A percentile compares a stretch with the other conserved stretches of the same genome.
These are phyloP conservation scores for Gynandropsis gynandra DNA, from an alignment of 345 rosid genomes.

Conservation along the genomic window DNA sequence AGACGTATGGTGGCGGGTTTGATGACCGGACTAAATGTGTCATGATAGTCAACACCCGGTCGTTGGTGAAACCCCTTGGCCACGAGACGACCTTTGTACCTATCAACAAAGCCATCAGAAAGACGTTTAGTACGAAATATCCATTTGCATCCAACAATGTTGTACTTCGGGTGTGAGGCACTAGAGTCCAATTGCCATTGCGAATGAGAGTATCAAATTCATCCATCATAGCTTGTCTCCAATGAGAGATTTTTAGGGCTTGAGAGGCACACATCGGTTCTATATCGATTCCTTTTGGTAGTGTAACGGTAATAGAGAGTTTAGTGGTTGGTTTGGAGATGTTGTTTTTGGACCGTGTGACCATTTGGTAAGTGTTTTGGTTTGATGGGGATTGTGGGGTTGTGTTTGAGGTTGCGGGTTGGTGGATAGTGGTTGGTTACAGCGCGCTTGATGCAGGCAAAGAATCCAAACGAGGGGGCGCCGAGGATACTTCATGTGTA, in stretches of 20 bases:
- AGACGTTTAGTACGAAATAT: not conserved
- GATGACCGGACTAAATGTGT: not conserved
- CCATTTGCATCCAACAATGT: not conserved
- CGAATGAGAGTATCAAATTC: no score
- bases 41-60: not conserved
- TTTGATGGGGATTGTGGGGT: not conserved
- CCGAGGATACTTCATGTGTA: no score
- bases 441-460: no score
- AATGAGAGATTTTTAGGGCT: not conserved
- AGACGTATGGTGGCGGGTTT: not conserved
- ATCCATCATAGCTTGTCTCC: no score
- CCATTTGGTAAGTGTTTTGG: not conserved
- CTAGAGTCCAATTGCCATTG: no score
- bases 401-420: not conserved
- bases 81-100: not conserved
- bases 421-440: no score
- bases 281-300: not conserved
- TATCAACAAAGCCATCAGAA: not conserved
- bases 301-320: not conserved
- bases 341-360: not conserved
- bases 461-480: no score
- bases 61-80: not conserved
- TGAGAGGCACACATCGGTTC: not conserved
- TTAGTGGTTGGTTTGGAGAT: not conserved
- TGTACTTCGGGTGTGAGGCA: not conserved